A percentile compares a stretch with the other conserved stretches of the same genome.
phyloP scores from a whole-genome alignment of 306 rosid genomes.

The Casuarina cunninghamiana region DNA sequence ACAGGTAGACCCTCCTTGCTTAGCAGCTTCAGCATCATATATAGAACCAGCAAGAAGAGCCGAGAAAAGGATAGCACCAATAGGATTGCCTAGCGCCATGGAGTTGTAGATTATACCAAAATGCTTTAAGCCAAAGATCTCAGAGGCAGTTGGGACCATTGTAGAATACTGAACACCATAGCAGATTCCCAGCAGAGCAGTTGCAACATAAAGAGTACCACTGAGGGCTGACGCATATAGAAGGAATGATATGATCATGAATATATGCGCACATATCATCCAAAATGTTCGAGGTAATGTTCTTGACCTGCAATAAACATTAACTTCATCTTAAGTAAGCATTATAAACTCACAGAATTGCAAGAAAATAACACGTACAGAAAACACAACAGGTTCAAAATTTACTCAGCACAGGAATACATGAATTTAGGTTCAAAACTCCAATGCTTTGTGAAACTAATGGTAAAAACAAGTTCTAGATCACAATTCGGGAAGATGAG shows the following conservation, averaged over 20 bases:
- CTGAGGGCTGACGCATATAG: constrained; percentile 56
- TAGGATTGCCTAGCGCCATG: constrained; percentile 68
- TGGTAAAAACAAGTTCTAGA: background rate
- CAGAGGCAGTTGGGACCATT: constrained; percentile 57
- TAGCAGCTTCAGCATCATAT: constrained; percentile 76
- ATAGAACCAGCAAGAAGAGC: constrained; percentile 60
- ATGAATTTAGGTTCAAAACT: constrained; percentile 17
- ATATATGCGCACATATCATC: constrained; percentile 63
- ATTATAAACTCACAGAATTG: constrained; percentile 3
- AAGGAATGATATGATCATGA: constrained; percentile 54
- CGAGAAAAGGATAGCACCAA: constrained; percentile 73
- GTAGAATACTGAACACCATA: constrained; percentile 59
- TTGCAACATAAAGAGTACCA: constrained; percentile 66
- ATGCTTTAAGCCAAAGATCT: constrained; percentile 68
- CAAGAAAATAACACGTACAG: constrained; percentile 6
- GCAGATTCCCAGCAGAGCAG: constrained; percentile 68
- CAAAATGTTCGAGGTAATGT: constrained; percentile 69
- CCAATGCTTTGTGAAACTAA: background rate
- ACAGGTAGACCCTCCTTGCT: constrained; percentile 70
- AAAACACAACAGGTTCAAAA: background rate
- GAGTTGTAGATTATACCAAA: constrained; percentile 62
- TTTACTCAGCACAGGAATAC: constrained; percentile 1
- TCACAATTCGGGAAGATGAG: background rate
- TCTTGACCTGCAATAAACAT: constrained; percentile 44
- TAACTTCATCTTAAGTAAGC: constrained; percentile 20